Evolutionary conservation across 2,329 filamentous ascomycete species (phyloP), one percentile per base, ranked within the genome.

Genomic region (Fusarium multiceps): DNA sequence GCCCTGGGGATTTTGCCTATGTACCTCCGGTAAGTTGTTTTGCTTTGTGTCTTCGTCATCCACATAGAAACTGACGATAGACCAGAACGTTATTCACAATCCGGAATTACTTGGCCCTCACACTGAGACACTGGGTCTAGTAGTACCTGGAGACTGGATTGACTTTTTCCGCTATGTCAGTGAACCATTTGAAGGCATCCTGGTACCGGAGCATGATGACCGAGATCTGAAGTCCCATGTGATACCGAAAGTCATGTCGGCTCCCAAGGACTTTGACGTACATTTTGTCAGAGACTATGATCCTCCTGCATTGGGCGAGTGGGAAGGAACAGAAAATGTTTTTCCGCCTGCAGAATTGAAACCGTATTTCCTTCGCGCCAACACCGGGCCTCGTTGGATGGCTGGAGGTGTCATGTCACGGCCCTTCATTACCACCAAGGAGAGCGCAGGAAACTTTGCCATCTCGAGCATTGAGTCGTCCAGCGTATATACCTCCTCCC

Each of bases 121-220:
- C 65, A 86, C 85, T 4, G 87, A 89, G 66, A 82, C 82, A 21
- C 77, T 86, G 3, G 86, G 86, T 16, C 75, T 89, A 6, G 84
- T 89, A 28, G 84, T 85, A 0, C 87, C 87, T 0, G 87, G 86
- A 7, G 86, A 87, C 72, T 89, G 87, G 87, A 79, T 87, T 28
- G 86, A 89, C 69, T 89, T 89, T 78, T 89, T 89, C 78, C 82
- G 87, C 51, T 85, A 87, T 72, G 82, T 89, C 10, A 82, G 82
- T 28, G 86, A 89, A 74, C 79, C 83, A 0, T 88, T 84, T 59
- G 66, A 77, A 6, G 86, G 86, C 1, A 69, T 84, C 2, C 67
- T 88, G 20, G 81, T 86, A 18, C 86, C 87, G 2, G 82, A 86
- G 53, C 75, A 78, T 37, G 87, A 89, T 72, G 71, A 82, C n/a